A percentile compares a stretch with the other conserved stretches of the same genome.
Evolutionary conservation across 257 asterid genomes (phyloP).

Genomic region (Perilla frutescens): DNA sequence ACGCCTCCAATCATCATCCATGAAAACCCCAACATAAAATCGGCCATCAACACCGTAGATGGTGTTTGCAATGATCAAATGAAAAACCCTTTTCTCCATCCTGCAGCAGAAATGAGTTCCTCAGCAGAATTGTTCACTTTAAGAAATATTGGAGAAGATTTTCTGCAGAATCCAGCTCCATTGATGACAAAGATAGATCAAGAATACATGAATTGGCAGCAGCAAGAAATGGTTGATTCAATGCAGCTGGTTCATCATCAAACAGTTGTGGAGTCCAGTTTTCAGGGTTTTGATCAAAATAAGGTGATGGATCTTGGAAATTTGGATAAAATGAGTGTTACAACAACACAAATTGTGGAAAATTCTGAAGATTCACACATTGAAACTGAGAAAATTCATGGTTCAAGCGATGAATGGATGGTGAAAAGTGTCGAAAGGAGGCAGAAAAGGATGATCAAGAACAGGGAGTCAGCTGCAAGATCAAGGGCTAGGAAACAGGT

Average conservation of each 20-base stretch:
- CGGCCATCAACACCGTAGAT: background rate
- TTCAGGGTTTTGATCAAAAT: conserved; percentile 21
- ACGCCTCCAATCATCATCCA: conserved; percentile 27
- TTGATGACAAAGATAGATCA: conserved; percentile 29
- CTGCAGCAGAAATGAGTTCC: background rate
- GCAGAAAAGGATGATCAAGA: conserved; percentile 56
- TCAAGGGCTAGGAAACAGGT: conserved; percentile 61
- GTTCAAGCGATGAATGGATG: conserved; percentile 26
- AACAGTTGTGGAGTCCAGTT: conserved; percentile 8
- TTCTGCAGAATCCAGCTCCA: conserved; percentile 5
- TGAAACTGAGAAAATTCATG: conserved; percentile 21
- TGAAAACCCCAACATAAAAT: conserved; percentile 22
- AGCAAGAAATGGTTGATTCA: conserved; percentile 21
- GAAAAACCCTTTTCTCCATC: background rate
- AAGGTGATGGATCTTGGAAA: conserved; percentile 6
- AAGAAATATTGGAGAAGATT: background rate
- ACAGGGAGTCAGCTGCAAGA: conserved; percentile 61
- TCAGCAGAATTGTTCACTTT: background rate
- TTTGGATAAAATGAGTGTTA: background rate
- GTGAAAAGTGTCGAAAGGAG: conserved; percentile 43
- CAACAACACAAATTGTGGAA: background rate
- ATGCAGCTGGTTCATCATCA: conserved; percentile 19
- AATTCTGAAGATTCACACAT: conserved; percentile 26
- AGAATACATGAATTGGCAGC: conserved; percentile 26
- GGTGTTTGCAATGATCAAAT: conserved; percentile 25